Base-by-base conservation (phyloP, 495 filamentous ascomycete genomes). In the Penicillium salamii region DNA sequence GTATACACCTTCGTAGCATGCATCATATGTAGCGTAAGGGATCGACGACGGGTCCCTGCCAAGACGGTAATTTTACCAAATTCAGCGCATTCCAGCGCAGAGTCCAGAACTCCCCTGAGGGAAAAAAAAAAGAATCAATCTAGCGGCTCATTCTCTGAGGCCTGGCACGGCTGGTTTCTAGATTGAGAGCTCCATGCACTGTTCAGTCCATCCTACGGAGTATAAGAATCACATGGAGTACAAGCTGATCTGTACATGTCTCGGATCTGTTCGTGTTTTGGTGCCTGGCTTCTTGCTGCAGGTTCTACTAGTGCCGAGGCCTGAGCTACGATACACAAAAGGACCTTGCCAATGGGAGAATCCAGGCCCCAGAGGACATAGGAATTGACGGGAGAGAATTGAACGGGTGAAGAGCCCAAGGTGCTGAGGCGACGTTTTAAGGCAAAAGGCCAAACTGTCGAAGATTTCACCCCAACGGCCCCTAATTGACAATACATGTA, bases 51-150 rank as follows among this genome's bases (percentile, higher is more conserved):
- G 29, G 20, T 35, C 33, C 43, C 43, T 46, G 53, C 59, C 59
- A 60, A 60, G 53, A 40, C 40, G 23, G 54, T 53, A 61, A 58
- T 55, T 36, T 61, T 63, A 62, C 59, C 56, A 40, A 49, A 40
- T 59, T 50, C 56, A 57, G 45, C 52, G 50, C 57, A 63, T 63
- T 61, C 60, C 57, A 61, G 58, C 23, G 50, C 50, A 52, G 48
- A 63, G 51, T 60, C 48, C 44, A 59, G 56, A 50, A 53, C 50
- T 42, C 53, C 43, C 55, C 55, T 52, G 46, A 53, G 43, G 42
- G 45, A 20, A 19, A 41, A 43, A n/a, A n/a, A n/a, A n/a, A n/a
- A n/a, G n/a, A n/a, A n/a, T n/a, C n/a, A n/a, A n/a, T n/a, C n/a
- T n/a, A n/a, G n/a, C n/a, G n/a, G n/a, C n/a, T n/a, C n/a, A n/a